Base-by-base conservation (phyloP, 208 protist species). In the Crithidia sp. region DNA sequence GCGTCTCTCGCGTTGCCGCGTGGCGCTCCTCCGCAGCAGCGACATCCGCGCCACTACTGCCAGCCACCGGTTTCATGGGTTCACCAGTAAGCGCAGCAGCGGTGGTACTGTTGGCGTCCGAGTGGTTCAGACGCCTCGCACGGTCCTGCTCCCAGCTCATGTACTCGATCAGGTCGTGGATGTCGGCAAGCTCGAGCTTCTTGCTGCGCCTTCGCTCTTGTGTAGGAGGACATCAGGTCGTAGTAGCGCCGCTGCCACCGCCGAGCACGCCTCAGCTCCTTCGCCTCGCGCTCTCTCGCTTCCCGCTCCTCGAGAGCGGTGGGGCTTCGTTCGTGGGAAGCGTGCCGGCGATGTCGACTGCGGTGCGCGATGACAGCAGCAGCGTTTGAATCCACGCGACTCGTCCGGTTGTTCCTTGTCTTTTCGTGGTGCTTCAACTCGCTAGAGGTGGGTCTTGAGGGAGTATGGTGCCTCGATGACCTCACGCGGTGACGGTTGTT, bases 81-180 rank as follows among this genome's bases (percentile, higher is more conserved):
- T 67, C 71, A 19, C 68, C n/a, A 10, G 43, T 53, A 36, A 28
- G 40, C 16, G 53, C 41, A 8, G 43, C 36, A 13, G 59, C 36
- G 9, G 74, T 37, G 12, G 52, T 44, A 28, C 28, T 28, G 28
- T 28, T 28, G 28, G 1, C 28, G 53, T 74, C 74, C 59, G 77
- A 68, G 14, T 55, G 56, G 54, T 83, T 79, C 14, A 40, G 61
- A 43, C 66, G 50, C 28, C 71, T 53, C 9, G 52, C 63, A 9
- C 52, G 59, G 60, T 90, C 85, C 28, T 90, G 82, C 63, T 90
- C 85, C 65, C 76, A 81, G 58, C 66, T 68, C 44, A 90, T 87
- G 63, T 66, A 59, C 74, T 79, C 75, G n/a, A 90, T 82, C 19
- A 90, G 44, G 8, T 80, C 63, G 52, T 85, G 82, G 41, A 90